Percentiles rank a stretch among this genome's conserved stretches.
Evolutionary conservation across 257 asterid genomes (phyloP).

Genomic region (Marsdenia floribunda): DNA sequence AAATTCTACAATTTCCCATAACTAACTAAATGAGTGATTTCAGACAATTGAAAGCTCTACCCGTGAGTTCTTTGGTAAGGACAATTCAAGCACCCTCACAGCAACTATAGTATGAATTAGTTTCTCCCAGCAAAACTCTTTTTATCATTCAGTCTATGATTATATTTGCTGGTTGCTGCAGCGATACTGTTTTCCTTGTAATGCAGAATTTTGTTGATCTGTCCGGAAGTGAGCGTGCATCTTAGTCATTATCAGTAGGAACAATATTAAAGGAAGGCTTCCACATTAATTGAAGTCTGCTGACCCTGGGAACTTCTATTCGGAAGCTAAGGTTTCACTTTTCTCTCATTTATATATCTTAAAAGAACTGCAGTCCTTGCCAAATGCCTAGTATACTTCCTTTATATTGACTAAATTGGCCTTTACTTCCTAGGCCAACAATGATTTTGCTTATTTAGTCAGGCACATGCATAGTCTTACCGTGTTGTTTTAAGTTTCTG

Average conservation of each 20-base stretch:
- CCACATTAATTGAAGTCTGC: constrained; percentile 94
- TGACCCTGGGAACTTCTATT: constrained; percentile 83
- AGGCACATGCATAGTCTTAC: not conserved
- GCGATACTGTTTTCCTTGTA: constrained; percentile 11
- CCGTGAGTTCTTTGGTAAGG: constrained; percentile 68
- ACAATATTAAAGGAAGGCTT: constrained; percentile 92
- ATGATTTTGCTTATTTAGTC: not conserved
- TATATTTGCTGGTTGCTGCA: constrained; percentile 2
- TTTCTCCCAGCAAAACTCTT: constrained; percentile 4
- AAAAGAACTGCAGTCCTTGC: not conserved
- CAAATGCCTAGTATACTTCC: not conserved
- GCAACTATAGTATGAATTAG: constrained; percentile 70
- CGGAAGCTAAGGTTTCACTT: constrained; percentile 76
- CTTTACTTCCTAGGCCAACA: not conserved
- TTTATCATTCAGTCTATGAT: constrained; percentile 9
- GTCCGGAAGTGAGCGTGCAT: constrained; percentile 98
- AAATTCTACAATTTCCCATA: constrained; percentile 1
- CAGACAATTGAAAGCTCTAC: constrained; percentile 93
- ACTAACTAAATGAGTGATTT: constrained; percentile 21
- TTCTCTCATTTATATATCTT: not conserved
- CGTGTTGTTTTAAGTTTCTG: not conserved
- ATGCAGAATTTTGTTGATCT: constrained; percentile 83
- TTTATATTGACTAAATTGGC: not conserved
- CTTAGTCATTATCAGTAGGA: constrained; percentile 87
- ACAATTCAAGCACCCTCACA: constrained; percentile 56